These are phyloP conservation scores for Rubia peregrina DNA, from an alignment of 305 asterid species.

Conservation along the genomic window DNA sequence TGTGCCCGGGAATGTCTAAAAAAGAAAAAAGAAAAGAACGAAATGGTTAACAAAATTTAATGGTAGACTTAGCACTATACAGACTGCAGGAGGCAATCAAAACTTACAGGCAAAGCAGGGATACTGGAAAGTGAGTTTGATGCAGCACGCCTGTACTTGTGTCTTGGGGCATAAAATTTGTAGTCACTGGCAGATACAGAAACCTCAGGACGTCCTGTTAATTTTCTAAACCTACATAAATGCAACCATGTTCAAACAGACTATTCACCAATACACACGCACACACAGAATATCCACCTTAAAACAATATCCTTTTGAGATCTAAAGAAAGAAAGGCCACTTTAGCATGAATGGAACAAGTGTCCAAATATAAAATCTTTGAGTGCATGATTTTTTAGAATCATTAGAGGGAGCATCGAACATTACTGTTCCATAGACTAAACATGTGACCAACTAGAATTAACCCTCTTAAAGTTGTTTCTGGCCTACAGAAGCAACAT, in stretches of 20 bases:
- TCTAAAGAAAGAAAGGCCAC: not conserved
- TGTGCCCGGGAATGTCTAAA: conserved; percentile 57
- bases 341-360: not conserved
- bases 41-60: conserved; percentile 11
- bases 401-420: not conserved
- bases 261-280: not conserved
- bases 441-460: not conserved
- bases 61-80: conserved; percentile 17
- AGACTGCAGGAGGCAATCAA: conserved; percentile 8
- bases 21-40: conserved; percentile 10
- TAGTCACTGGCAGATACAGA: conserved; percentile 76
- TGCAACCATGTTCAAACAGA: not conserved
- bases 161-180: conserved; percentile 96
- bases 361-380: not conserved
- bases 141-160: conserved; percentile 71
- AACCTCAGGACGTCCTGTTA: conserved; percentile 87
- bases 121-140: conserved; percentile 65
- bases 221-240: conserved; percentile 63
- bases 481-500: not conserved
- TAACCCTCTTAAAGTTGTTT: not conserved
- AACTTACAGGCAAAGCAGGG: conserved; percentile 69
- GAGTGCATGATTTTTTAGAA: not conserved
- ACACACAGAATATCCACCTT: not conserved
- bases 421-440: not conserved
- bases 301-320: not conserved